phyloP scores from a whole-genome alignment of 495 filamentous ascomycete species.

The Penicillium atrosanguineum region DNA sequence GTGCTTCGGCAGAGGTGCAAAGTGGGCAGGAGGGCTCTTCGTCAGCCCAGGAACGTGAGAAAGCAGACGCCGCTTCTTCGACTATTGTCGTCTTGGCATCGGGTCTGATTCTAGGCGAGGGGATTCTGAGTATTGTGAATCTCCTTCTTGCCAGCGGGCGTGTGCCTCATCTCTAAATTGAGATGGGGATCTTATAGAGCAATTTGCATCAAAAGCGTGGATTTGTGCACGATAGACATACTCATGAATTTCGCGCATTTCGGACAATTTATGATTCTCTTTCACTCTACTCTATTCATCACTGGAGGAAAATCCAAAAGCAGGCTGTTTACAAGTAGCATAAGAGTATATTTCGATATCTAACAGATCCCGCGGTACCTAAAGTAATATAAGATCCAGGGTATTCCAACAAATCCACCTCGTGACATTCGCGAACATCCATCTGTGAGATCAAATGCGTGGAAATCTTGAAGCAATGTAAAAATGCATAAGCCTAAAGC shows the following conservation, averaged over 20 bases:
- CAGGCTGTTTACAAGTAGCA: neutral
- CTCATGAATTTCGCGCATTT: neutral
- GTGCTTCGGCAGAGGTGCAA: neutral
- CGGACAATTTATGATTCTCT: neutral
- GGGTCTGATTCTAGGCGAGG: slow-evolving; percentile 91
- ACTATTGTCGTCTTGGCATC: slow-evolving; percentile 63
- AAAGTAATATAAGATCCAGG: slow-evolving; percentile 12
- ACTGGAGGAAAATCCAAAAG: neutral
- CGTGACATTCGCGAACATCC: slow-evolving; percentile 8
- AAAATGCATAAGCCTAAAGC: neutral
- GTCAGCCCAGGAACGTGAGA: slow-evolving; percentile 26
- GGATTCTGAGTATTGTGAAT: slow-evolving; percentile 89
- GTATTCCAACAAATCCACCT: slow-evolving; percentile 19
- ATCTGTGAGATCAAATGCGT: slow-evolving; percentile 4
- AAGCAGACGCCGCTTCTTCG: slow-evolving; percentile 47
- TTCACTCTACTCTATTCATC: neutral
- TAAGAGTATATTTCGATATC: slow-evolving; percentile 1
- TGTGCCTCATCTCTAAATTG: slow-evolving; percentile 69
- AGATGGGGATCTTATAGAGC: neutral
- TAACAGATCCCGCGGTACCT: slow-evolving; percentile 4
- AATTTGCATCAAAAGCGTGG: neutral
- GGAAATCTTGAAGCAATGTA: neutral
- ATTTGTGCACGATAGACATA: neutral
- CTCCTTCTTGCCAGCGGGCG: slow-evolving; percentile 74
- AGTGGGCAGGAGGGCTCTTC: neutral